Conservation (phyloP, 2,329 filamentous ascomycete species). For the Onygenales sp. region DNA sequence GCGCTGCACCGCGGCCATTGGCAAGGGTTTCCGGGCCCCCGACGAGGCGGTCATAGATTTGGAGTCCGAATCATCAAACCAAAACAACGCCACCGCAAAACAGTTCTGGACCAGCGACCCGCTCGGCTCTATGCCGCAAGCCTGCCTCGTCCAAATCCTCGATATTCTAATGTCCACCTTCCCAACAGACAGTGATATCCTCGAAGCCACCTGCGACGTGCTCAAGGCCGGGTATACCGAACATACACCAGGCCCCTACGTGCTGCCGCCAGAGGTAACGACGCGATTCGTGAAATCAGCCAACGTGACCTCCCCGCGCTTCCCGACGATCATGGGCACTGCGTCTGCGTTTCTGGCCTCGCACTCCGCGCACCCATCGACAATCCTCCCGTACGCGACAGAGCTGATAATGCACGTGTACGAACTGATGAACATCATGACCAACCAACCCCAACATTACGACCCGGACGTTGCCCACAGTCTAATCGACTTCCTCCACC, state of each 20-base stretch:
- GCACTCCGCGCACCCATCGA: slow-evolving; percentile 25
- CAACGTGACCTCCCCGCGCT: slow-evolving; percentile 18
- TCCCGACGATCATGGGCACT: slow-evolving; percentile 32
- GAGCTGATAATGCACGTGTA: slow-evolving; percentile 31
- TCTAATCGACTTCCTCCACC: slow-evolving; percentile 35
- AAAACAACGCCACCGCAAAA: slow-evolving; percentile 15
- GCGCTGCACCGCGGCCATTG: slow-evolving; percentile 32
- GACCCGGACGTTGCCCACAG: slow-evolving; percentile 36
- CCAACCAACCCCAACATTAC: slow-evolving; percentile 23
- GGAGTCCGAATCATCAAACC: slow-evolving; percentile 15
- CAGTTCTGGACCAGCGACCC: slow-evolving; percentile 30
- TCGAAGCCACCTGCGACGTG: slow-evolving; percentile 37
- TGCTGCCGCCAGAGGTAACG: slow-evolving; percentile 32
- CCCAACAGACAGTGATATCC: slow-evolving; percentile 30
- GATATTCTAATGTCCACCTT: slow-evolving; percentile 31
- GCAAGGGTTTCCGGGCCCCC: slow-evolving; percentile 30
- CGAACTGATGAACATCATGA: slow-evolving; percentile 28
- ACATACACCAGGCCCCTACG: slow-evolving; percentile 29
- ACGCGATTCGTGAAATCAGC: slow-evolving; percentile 33
- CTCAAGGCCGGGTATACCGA: slow-evolving; percentile 39
- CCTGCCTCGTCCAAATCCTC: slow-evolving; percentile 31
- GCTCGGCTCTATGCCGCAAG: slow-evolving; percentile 22
- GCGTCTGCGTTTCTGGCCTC: slow-evolving; percentile 38
- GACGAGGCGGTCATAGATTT: slow-evolving; percentile 27
- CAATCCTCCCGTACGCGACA: slow-evolving; percentile 24